These are phyloP conservation scores for Mycosarcoma mackinlayi DNA, from an alignment of 1,284 basidiomycete genomes.

Conservation along the genomic window DNA sequence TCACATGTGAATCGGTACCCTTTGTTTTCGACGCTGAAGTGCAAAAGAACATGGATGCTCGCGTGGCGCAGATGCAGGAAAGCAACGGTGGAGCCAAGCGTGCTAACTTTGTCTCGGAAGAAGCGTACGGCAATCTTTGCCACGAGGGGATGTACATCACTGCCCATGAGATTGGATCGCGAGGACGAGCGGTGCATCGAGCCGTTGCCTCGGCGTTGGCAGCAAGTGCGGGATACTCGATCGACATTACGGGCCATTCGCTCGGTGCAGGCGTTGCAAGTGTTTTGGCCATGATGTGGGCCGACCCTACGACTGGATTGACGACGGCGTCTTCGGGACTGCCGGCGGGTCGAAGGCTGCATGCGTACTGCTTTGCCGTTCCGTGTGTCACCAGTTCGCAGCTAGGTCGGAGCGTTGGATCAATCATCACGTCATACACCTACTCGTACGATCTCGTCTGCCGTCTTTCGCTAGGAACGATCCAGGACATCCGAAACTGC, in stretches of 20 bases:
- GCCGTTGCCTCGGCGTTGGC: conserved; percentile 78
- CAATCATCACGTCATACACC: conserved; percentile 79
- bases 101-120: conserved; percentile 3
- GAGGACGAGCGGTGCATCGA: conserved; percentile 80
- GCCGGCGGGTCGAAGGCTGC: conserved; percentile 76
- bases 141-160: conserved; percentile 80
- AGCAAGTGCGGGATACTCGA: conserved; percentile 76
- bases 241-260: conserved; percentile 77
- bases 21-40: conserved; percentile 35
- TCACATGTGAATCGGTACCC: conserved; percentile 62
- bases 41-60: conserved; percentile 15
- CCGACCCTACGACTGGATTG: conserved; percentile 70
- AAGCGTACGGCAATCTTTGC: conserved; percentile 22
- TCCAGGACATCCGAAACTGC: conserved; percentile 80
- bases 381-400: conserved; percentile 76
- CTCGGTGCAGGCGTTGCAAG: conserved; percentile 86
- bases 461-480: conserved; percentile 79
- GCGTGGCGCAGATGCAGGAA: neutral
- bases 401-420: conserved; percentile 73
- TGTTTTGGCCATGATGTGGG: conserved; percentile 84
- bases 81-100: neutral
- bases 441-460: conserved; percentile 85
- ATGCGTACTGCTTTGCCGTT: conserved; percentile 82
- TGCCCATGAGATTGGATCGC: conserved; percentile 80
- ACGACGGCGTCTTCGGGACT: conserved; percentile 70